A percentile compares a stretch with the other conserved stretches of the same genome.
These are phyloP conservation scores for Metroxylon sagu DNA, from an alignment of 176 grass and related monocot species.

Conservation along the genomic window DNA sequence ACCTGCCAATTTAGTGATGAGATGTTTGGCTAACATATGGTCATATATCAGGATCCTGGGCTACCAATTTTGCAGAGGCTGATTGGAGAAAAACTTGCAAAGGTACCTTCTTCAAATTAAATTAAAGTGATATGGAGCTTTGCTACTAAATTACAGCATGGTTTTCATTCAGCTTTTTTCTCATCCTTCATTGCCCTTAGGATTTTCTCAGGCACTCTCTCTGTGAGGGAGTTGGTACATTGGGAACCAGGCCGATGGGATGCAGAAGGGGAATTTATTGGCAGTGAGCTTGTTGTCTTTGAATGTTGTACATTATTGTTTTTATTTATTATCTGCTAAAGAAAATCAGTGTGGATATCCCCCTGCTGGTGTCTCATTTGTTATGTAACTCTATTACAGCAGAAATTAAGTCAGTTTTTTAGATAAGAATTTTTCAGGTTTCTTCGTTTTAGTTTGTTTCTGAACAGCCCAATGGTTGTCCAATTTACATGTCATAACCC, in stretches of 20 bases:
- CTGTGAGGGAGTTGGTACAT: slow-evolving; percentile 56
- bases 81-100: slow-evolving; percentile 43
- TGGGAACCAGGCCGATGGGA: slow-evolving; percentile 75
- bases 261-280: slow-evolving; percentile 38
- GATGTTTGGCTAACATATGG: neutral
- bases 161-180: neutral
- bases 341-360: too few species aligned
- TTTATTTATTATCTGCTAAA: too few species aligned
- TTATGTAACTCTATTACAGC: too few species aligned
- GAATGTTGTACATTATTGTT: too few species aligned
- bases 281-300: neutral
- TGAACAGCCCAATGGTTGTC: too few species aligned
- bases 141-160: too few species aligned
- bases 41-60: slow-evolving; percentile 59
- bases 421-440: too few species aligned
- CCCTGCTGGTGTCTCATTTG: too few species aligned
- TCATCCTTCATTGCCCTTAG: slow-evolving; percentile 9
- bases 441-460: too few species aligned
- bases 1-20: neutral
- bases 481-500: too few species aligned
- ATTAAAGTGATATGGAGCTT: neutral
- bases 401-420: too few species aligned
- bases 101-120: slow-evolving; percentile 26
- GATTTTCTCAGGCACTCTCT: slow-evolving; percentile 59
- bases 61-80: slow-evolving; percentile 63